Base-by-base conservation (phyloP, 345 rosid genomes). In the Toxicodendron radicans region DNA sequence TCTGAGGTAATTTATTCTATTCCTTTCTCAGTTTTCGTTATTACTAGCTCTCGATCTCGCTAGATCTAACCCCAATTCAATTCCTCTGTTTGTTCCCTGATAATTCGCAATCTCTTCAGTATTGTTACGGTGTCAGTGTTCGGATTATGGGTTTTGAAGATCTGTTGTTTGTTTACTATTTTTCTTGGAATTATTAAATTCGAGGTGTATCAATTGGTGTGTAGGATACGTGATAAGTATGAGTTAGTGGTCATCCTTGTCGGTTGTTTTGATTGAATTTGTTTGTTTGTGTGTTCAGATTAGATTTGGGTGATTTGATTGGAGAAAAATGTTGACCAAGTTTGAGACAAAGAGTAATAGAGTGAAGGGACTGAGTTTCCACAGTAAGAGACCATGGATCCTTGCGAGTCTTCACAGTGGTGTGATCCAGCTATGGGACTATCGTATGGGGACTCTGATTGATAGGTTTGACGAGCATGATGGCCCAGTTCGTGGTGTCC, bases 361-460 rank as follows among this genome's bases (percentile, higher is more conserved):
- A 83, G 99, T 95, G 80, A 95, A 93, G 83, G 99, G 98, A 17
- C 89, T 95, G 73, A 95, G 92, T 81, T 95, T 95, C 78, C 99
- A 95, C 80, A 86, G 90, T 64, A 91, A 95, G 84, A 71, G 99
- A 77, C 99, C 98, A 63, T 95, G 99, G 99, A 93, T 95, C 82
- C 91, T 95, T 46, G 97, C 99, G 7, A 93, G 97, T 85, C 97
- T 95, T 59, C 99, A 93, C 85, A 95, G 97, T 60, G 99, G 99
- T 33, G 98, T 93, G 82, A 93, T 95, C 88, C 98, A 95, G 90
- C 90, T 93, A 64, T 95, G 98, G 99, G 99, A 95, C 81, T 95
- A 95, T 68, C 93, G 99, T 7, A 93, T 93, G 97, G 98, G 97
- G 56, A 95, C 99, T 58, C 79, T 95, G 71, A 91, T 95, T 51